These are phyloP conservation scores for Rubia peregrina DNA, from an alignment of 305 asterid species.

Conservation along the genomic window DNA sequence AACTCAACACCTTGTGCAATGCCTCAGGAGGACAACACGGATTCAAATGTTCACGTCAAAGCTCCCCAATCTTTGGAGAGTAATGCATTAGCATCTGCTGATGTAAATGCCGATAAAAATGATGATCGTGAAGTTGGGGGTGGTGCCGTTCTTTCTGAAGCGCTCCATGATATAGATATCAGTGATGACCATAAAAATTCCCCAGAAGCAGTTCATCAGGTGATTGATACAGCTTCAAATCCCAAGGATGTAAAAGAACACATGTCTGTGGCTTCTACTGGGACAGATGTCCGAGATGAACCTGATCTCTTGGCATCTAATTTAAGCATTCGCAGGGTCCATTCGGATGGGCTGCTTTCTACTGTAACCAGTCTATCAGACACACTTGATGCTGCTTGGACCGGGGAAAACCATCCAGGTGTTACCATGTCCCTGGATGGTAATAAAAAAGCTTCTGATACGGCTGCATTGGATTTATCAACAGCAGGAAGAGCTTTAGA, in stretches of 20 bases:
- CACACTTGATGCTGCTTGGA: slow-evolving; percentile 92
- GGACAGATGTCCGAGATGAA: slow-evolving; percentile 28
- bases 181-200: slow-evolving; percentile 21
- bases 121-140: slow-evolving; percentile 26
- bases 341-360: slow-evolving; percentile 64
- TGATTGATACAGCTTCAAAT: slow-evolving; percentile 22
- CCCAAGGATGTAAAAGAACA: slow-evolving; percentile 26
- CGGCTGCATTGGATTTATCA: slow-evolving; percentile 34
- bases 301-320: slow-evolving; percentile 39
- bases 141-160: slow-evolving; percentile 25
- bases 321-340: slow-evolving; percentile 39
- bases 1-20: slow-evolving; percentile 28
- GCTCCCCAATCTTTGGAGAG: slow-evolving; percentile 25
- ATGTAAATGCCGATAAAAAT: slow-evolving; percentile 32
- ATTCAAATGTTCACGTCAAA: slow-evolving; percentile 25
- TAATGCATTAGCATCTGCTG: slow-evolving; percentile 28
- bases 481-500: slow-evolving; percentile 34
- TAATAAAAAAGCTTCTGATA: slow-evolving; percentile 27
- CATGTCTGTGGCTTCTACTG: slow-evolving; percentile 26
- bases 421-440: slow-evolving; percentile 30
- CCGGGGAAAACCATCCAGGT: slow-evolving; percentile 54
- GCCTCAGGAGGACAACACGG: slow-evolving; percentile 28
- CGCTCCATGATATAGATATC: slow-evolving; percentile 24
- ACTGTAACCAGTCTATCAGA: slow-evolving; percentile 50
- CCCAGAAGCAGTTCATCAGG: slow-evolving; percentile 28